phyloP scores from a whole-genome alignment of 2,329 filamentous ascomycete species.

The Hypoxylon rubiginosum region DNA sequence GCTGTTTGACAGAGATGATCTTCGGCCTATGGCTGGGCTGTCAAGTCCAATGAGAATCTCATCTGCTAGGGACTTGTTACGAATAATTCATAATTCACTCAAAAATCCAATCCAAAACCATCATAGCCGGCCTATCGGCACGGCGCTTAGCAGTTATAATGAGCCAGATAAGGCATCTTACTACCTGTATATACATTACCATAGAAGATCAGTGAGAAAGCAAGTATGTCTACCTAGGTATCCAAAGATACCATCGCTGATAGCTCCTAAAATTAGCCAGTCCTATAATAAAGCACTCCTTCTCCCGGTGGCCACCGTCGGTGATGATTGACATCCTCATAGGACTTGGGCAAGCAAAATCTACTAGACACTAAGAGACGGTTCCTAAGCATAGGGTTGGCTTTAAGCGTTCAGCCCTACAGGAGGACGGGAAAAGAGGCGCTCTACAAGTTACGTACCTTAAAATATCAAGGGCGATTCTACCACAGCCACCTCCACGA shows the following conservation, averaged over 20 bases:
- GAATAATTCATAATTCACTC: constrained; percentile 25
- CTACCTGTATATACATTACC: not conserved
- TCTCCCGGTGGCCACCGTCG: not conserved
- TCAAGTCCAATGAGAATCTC: constrained; percentile 20
- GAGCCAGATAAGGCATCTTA: not conserved
- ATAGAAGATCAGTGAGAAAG: not conserved
- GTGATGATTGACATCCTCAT: not conserved
- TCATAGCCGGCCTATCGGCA: constrained; percentile 17
- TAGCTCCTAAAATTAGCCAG: not conserved
- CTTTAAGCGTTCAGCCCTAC: constrained; percentile 44
- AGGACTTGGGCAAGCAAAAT: not conserved
- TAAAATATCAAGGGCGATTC: not conserved
- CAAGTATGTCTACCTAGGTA: not conserved
- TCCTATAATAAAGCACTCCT: not conserved
- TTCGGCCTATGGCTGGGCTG: constrained; percentile 17
- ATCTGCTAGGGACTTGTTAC: constrained; percentile 13
- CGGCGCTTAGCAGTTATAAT: constrained; percentile 9
- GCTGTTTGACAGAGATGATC: constrained; percentile 22
- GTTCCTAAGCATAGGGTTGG: not conserved
- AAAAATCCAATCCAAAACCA: constrained; percentile 3
- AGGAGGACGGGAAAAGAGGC: not conserved
- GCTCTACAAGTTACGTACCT: not conserved
- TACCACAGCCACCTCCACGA: constrained; percentile 45
- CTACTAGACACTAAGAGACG: not conserved
- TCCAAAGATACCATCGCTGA: not conserved